Evolutionary conservation across 257 asterid genomes (phyloP), one percentile per base, ranked within the genome.

Genomic region (Galeopsis tetrahit): DNA sequence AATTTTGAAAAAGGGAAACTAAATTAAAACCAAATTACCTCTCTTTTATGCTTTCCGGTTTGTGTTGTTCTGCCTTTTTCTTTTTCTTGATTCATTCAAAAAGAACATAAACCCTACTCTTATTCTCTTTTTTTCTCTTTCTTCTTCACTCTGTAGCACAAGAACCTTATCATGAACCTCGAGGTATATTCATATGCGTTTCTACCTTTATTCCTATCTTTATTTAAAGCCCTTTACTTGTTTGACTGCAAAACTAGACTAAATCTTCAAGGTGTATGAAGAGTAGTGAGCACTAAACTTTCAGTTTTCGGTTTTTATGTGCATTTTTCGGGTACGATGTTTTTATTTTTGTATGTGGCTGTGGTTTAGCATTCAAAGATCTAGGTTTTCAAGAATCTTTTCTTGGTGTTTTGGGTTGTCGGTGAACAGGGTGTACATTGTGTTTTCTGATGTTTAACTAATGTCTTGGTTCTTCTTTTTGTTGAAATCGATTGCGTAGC

Each of bases 121-220:
- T 71, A 71, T 75, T 77, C 75, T 39, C 66, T 66, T 15, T 69
- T 69, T 56, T 67, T 51, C 52, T 52, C 39, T 49, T 69, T 36
- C 40, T 42, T 33, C 78, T 75, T 77, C 63, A 51, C 72, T 55
- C 68, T 62, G 51, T 4, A 61, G 59, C 70, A 5, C 28, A 68
- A 75, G 83, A 85, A 80, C 85, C 87, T 85, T 84, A 78, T 78
- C 86, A 74, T 78, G 85, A 78, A 83, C 85, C 80, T 73, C 75
- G n/a, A 80, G 90, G 92, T 86, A 89, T 83, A 87, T 87, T 87
- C 89, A 72, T 60, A 46, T 21, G 15, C 56, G 17, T 49, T 68
- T 62, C 28, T 17, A 10, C 68, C 60, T 69, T 64, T 69, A 46
- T 72, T 31, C 36, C 33, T 52, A 42, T 67, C 74, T 73, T 76